Percentiles rank a stretch among this genome's conserved stretches.
These are phyloP conservation scores for Sporisorium scitamineum DNA, from an alignment of 1,284 basidiomycete genomes.

Conservation along the genomic window DNA sequence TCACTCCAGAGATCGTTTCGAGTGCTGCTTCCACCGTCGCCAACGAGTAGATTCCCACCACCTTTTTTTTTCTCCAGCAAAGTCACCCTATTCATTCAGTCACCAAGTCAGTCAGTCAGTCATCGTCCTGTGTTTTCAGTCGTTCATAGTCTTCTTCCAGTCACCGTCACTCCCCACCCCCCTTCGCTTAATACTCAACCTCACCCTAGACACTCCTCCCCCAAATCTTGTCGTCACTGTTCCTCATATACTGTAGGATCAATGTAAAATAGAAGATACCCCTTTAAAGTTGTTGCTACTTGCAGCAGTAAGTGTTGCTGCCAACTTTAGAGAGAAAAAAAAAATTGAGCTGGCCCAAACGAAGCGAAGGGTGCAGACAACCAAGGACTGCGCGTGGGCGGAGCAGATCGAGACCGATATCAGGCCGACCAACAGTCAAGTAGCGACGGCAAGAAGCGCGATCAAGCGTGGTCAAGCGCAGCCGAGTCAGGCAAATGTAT, in stretches of 20 bases:
- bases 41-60: neutral
- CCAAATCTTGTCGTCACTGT: neutral
- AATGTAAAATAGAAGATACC: neutral
- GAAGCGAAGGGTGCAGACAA: no score
- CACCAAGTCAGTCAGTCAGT: neutral
- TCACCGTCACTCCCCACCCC: no score
- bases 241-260: no score
- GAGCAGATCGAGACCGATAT: neutral
- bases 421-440: no score
- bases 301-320: no score
- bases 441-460: no score
- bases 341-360: no score
- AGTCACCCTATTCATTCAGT: neutral
- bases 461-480: neutral
- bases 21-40: slow-evolving; percentile 21
- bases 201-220: neutral
- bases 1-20: slow-evolving; percentile 8
- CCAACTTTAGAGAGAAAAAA: no score
- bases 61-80: neutral
- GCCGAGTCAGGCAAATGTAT: neutral
- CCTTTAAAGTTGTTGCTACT: neutral
- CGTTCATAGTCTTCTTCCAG: no score
- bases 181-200: no score
- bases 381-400: no score
- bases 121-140: no score